Percentiles rank a stretch among this genome's conserved stretches.
Conservation (phyloP, 2,329 filamentous ascomycete genomes). For the Scedosporium dehoogii region DNA sequence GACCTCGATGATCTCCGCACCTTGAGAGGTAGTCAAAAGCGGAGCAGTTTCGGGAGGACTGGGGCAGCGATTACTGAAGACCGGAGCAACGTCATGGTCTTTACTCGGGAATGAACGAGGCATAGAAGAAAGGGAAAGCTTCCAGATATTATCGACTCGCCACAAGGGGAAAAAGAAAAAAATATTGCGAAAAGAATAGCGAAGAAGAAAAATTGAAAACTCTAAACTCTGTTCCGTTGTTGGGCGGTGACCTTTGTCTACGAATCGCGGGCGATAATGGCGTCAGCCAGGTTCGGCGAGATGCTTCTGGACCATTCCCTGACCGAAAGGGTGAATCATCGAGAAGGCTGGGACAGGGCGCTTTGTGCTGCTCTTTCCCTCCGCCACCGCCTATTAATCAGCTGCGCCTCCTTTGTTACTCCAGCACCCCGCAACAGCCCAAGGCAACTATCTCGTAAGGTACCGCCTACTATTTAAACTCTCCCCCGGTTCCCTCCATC, state of each 20-base stretch:
- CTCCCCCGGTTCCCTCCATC: slow-evolving; percentile 9
- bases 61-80: too few relatives aligned
- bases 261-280: neutral
- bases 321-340: neutral
- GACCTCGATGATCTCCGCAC: neutral
- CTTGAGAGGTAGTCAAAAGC: neutral
- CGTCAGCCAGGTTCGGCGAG: slow-evolving; percentile 3
- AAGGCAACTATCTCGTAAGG: neutral
- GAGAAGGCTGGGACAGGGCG: neutral
- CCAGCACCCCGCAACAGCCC: slow-evolving; percentile 1
- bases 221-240: neutral
- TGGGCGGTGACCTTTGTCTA: neutral
- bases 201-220: neutral
- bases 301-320: slow-evolving; percentile 29
- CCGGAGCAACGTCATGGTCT: too few relatives aligned
- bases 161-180: neutral
- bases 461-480: slow-evolving; percentile 15
- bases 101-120: neutral
- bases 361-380: neutral
- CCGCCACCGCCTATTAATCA: slow-evolving; percentile 3
- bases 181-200: neutral
- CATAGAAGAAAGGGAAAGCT: neutral
- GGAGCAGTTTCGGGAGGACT: neutral
- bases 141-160: neutral
- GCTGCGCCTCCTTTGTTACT: slow-evolving; percentile 3